Conservation (phyloP, 805 yeast genomes). For the Ogataea corticis region DNA sequence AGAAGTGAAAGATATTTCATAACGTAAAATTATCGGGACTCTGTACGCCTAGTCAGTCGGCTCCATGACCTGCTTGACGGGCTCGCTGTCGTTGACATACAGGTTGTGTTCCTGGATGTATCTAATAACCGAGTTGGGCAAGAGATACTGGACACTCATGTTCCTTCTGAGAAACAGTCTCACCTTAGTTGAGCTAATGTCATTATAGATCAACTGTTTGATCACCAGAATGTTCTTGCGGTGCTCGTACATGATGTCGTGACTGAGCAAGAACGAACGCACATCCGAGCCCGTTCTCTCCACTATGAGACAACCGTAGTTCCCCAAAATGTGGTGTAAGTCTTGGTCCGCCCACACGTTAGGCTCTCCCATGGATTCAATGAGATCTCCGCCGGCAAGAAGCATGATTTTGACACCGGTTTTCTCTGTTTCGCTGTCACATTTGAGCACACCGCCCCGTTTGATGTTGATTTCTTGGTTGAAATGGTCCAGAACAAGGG, state of each 20-base stretch:
- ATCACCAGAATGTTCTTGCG: constrained; percentile 90
- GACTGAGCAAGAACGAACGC: constrained; percentile 84
- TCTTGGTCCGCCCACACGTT: constrained; percentile 98
- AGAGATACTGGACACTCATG: constrained; percentile 92
- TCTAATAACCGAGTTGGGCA: constrained; percentile 92
- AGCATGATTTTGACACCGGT: constrained; percentile 90
- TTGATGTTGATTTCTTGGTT: constrained; percentile 91
- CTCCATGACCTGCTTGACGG: constrained; percentile 82
- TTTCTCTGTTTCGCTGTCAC: constrained; percentile 52
- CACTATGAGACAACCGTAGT: constrained; percentile 93
- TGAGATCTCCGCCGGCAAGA: constrained; percentile 95
- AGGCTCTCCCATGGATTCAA: constrained; percentile 99
- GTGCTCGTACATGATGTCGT: constrained; percentile 97
- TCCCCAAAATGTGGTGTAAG: constrained; percentile 90
- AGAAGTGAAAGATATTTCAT: neutral
- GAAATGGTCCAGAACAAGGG: constrained; percentile 93
- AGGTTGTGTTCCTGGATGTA: constrained; percentile 91
- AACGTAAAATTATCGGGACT: neutral
- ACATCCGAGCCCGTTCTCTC: constrained; percentile 98
- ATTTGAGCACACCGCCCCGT: constrained; percentile 75
- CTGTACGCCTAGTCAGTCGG: constrained; percentile 23
- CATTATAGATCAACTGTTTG: constrained; percentile 94
- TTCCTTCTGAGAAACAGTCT: constrained; percentile 89
- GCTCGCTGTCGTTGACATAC: constrained; percentile 84
- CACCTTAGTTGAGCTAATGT: constrained; percentile 92